Evolutionary conservation across 805 yeast genomes (phyloP), one percentile per base, ranked within the genome.

Genomic region (Priceomyces fermenticarens): DNA sequence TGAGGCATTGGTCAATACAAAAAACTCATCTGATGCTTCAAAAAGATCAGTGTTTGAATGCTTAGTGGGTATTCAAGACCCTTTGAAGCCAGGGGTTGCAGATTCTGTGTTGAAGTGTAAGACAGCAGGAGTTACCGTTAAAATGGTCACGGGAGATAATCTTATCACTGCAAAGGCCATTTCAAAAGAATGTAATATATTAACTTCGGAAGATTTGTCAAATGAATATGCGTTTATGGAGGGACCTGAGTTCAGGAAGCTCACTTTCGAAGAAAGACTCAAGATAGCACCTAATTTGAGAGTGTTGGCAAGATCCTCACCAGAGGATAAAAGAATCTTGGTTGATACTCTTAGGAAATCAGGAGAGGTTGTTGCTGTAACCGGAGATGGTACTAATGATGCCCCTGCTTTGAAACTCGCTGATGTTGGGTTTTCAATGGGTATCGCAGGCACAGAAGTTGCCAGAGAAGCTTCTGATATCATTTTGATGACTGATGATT

Each of bases 301-400:
- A 53, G 97, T 93, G 2, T 67, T 93, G 52, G 99, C 98, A 1
- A 77, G 99, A 56, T 88, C 97, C 1, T 83, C 95, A 10, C 99
- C 99, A 2, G 96, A 91, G 50, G 99, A 93, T 65, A 93, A 93
- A 65, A 73, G 95, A 43, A 68, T 87, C 23, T 73, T 93, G 34
- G 99, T 95, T 28, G 86, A 84, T 47, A 81, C 89, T 10, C 71
- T 93, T 52, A 82, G 84, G 54, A 70, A 74, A 29, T 73, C 81
- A 57, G 95, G 95, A 16, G 97, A 93, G 57, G 95, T 91, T 28
- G 99, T 93, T 37, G 99, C 99, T 1, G 98, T 91, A 28, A 93
- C 99, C 30, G 99, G 99, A 58, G 99, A 93, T 62, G 99, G 99
- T 65, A 91, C 98, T 7, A 93, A 93, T 62, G 99, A 93, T 73